Base-by-base conservation (phyloP, 306 rosid species). In the Glycine latifolia region DNA sequence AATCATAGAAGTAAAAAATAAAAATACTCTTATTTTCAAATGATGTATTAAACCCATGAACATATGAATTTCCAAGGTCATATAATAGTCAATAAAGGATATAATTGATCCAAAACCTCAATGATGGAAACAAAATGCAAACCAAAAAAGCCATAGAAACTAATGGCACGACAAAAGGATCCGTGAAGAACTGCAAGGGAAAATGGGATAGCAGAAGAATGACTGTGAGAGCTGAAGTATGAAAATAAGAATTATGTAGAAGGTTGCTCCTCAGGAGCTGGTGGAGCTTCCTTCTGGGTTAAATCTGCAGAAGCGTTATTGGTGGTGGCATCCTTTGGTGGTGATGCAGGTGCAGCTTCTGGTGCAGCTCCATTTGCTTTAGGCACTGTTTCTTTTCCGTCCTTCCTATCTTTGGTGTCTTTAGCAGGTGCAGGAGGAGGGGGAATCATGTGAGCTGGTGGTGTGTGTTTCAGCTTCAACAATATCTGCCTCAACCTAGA, bases 361-460 rank as follows among this genome's bases (percentile, higher is more conserved):
- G 88, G 87, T 55, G 89, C 82, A 65, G 97, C 72, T 10, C 76
- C 90, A 65, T 82, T 81, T 55, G 90, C 79, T 73, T 85, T 88
- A 47, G 92, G 8, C 77, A 95, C 90, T 63, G 47, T 39, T 39
- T 39, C 47, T 43, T 6, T 43, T 43, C 8, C 47, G 4, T 89
- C 93, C 55, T 91, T 93, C 47, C 81, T 90, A 33, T 83, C 92
- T 69, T 91, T 89, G 7, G 85, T 89, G 65, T 92, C 94, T 73
- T 92, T 90, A 10, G 85, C 84, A 43, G 94, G 91, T 72, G 95
- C 87, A 41, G 98, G 97, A 68, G 97, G 97, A 44, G 95, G 95
- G 4, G 97, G 91, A 43, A 88, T 87, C 99, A 96, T 96, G 87
- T 93, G 99, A 46, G 92, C 75, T 11, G 99, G 99, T 55, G 99